Base-by-base conservation (phyloP, 1,284 basidiomycete genomes). In the Baeospora myosura region DNA sequence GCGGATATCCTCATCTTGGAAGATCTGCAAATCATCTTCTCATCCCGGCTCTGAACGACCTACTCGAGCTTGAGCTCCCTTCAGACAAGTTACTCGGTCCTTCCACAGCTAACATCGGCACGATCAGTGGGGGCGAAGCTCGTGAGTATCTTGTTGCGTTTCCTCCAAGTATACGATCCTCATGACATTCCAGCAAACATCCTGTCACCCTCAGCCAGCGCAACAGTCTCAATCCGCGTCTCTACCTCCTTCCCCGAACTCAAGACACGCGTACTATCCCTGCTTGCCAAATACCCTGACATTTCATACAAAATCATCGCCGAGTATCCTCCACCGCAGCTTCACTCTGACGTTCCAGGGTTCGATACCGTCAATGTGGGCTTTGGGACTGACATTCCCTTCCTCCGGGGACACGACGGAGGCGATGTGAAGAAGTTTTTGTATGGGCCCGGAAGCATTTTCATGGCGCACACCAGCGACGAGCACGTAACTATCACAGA, bases 351-450 rank as follows among this genome's bases (percentile, higher is more conserved):
- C 16, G 38, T 44, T 3, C 43, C 43, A 17, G 43, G 32, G 5
- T 44, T 44, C 22, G 38, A 44, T 16, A 44, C 43, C 6, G 40
- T 44, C 43, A 44, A 40, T 24, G 38, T 44, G 6, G 43, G 43
- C 14, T 44, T 34, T 7, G 43, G 43, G 3, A 44, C 43, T 16
- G 43, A 44, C 21, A 44, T 44, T 11, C 43, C 43, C 4, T 44
- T 44, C 29, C 38, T 44, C n/a, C n/a, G n/a, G n/a, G n/a, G n/a
- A n/a, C n/a, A n/a, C n/a, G n/a, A n/a, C n/a, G n/a, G n/a, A n/a
- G n/a, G n/a, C n/a, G n/a, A n/a, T n/a, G n/a, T n/a, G n/a, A n/a
- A n/a, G n/a, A n/a, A n/a, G n/a, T n/a, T n/a, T n/a, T n/a, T n/a
- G n/a, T n/a, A n/a, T n/a, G n/a, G n/a, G n/a, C n/a, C n/a, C n/a